Base-by-base conservation (phyloP, 1,139 yeast species). In the Casaregolazyma lundiana region DNA sequence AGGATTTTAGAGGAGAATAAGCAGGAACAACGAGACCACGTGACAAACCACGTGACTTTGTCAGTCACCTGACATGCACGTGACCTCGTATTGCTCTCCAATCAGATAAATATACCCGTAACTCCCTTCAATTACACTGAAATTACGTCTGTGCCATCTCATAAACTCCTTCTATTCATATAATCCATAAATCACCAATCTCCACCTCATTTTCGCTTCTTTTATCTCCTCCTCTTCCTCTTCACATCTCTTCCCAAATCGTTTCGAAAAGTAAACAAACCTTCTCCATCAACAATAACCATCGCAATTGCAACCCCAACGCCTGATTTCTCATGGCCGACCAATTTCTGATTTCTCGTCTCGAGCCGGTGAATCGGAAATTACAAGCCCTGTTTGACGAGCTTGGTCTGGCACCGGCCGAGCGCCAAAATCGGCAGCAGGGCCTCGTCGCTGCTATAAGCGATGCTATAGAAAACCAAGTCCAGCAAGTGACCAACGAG, bases 321-420 rank as follows among this genome's bases (percentile, higher is more conserved):
- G n/a, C n/a, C n/a, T n/a, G n/a, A n/a, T n/a, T n/a, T n/a, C n/a
- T n/a, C n/a, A n/a, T n/a, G n/a, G n/a, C n/a, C n/a, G n/a, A n/a
- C n/a, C n/a, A n/a, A n/a, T n/a, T 15, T 15, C 32, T 26, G 32
- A 26, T 26, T 7, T 26, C 32, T 26, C 32, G 32, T 26, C 54
- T 65, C 18, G 57, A 53, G 16, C 50, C 63, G 16, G 59, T 64
- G 22, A 57, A 58, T 41, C 49, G 47, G 46, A 56, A 52, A 41
- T 56, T 65, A n/a, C 63, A 63, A 44, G 50, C 43, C 15, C 54
- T 66, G 18, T 65, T 61, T 44, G 69, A 65, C 48, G 70, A 65
- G 30, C 50, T 66, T 17, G 70, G 70, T 4, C 50, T 66, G 6
- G 38, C 55, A 3, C 48, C 54, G 4, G 48, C 52, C 4, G 65